phyloP scores from a whole-genome alignment of 345 rosid genomes.

The Chamaenerion angustifolium region DNA sequence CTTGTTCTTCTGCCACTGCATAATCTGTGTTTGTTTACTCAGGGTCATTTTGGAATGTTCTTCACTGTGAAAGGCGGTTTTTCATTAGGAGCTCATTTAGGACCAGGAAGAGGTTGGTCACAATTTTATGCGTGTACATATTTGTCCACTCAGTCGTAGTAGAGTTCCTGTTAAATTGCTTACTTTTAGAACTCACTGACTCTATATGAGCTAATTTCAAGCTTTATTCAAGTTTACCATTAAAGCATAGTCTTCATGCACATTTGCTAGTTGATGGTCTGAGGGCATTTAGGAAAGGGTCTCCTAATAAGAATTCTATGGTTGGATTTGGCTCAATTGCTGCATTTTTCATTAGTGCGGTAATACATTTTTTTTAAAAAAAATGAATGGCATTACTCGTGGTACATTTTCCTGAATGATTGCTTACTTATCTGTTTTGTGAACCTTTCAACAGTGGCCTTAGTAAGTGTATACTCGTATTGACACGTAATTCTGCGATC shows the following conservation, averaged over 20 bases:
- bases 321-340: constrained; percentile 83
- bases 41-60: constrained; percentile 63
- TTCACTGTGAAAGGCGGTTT: constrained; percentile 77
- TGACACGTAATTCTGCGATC: too few species aligned
- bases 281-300: constrained; percentile 62
- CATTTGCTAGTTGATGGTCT: constrained; percentile 76
- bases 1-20: neutral
- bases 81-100: constrained; percentile 66
- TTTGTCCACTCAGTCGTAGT: neutral
- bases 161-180: too few species aligned
- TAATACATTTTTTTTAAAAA: constrained; percentile 21
- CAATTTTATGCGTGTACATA: neutral
- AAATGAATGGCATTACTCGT: constrained; percentile 5
- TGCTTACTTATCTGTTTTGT: constrained; percentile 7
- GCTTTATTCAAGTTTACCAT: too few species aligned
- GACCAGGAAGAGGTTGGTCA: constrained; percentile 87
- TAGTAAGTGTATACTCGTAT: too few species aligned
- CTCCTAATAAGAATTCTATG: constrained; percentile 93
- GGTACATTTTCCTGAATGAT: neutral
- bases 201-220: neutral
- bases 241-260: constrained; percentile 15
- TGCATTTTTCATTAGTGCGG: constrained; percentile 75
- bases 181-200: too few species aligned
- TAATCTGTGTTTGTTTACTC: constrained; percentile 8
- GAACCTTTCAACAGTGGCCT: constrained; percentile 23